Evolutionary conservation across 441 rosid genomes (phyloP).

Genomic region (Metrosideros polymorpha): DNA sequence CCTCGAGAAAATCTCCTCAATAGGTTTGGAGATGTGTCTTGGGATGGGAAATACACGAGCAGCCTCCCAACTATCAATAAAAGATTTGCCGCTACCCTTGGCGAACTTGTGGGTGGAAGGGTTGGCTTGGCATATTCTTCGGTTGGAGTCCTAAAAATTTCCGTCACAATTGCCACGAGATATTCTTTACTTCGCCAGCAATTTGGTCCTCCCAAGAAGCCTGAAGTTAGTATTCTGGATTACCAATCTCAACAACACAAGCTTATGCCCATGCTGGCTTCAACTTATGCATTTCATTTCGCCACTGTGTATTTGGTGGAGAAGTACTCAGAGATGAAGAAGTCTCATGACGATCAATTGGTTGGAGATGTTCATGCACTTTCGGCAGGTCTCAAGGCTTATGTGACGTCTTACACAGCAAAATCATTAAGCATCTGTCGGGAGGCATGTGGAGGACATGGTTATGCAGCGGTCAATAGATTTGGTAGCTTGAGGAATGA

Average conservation of each 20-base stretch:
- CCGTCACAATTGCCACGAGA: conserved; percentile 77
- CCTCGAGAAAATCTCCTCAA: conserved; percentile 95
- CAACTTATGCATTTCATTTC: conserved; percentile 91
- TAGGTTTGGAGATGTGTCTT: conserved; percentile 87
- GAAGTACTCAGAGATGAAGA: conserved; percentile 84
- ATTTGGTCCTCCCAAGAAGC: conserved; percentile 93
- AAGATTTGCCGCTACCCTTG: conserved; percentile 91
- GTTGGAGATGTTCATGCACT: conserved; percentile 89
- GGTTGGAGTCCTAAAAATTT: conserved; percentile 72
- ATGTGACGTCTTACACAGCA: conserved; percentile 86
- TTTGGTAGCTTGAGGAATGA: conserved; percentile 96
- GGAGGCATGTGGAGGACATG: conserved; percentile 99
- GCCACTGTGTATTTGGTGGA: conserved; percentile 66
- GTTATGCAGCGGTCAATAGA: conserved; percentile 97
- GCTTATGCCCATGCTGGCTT: conserved; percentile 98
- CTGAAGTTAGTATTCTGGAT: conserved; percentile 95
- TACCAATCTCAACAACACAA: conserved; percentile 99
- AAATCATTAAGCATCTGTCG: conserved; percentile 81
- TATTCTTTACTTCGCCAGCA: conserved; percentile 90
- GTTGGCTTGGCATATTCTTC: conserved; percentile 92
- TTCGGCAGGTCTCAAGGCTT: conserved; percentile 94
- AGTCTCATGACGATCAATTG: conserved; percentile 67
- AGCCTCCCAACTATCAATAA: conserved; percentile 83
- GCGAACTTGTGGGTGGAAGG: conserved; percentile 97
- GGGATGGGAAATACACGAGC: conserved; percentile 93